These are phyloP conservation scores for Jaminaea rosea DNA, from an alignment of 1,284 basidiomycete genomes.

Conservation along the genomic window DNA sequence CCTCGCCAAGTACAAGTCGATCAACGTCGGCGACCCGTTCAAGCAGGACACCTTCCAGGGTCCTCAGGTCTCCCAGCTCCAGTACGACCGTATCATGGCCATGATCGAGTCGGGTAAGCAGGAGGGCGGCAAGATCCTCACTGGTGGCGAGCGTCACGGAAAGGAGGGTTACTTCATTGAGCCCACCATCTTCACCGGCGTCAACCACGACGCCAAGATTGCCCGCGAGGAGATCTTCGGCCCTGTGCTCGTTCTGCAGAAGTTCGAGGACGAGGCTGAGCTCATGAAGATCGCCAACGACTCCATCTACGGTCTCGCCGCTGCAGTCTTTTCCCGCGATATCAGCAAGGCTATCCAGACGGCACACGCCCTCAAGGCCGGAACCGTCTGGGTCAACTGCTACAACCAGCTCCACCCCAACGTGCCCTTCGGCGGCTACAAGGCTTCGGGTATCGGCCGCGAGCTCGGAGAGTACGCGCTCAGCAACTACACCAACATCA, in stretches of 20 bases:
- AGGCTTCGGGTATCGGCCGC: constrained; percentile 39
- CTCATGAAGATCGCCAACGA: constrained; percentile 71
- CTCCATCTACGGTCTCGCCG: constrained; percentile 72
- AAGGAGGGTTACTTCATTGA: constrained; percentile 55
- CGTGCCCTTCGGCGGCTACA: constrained; percentile 32
- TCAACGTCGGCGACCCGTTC: constrained; percentile 74
- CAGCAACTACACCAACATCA: constrained; percentile 70
- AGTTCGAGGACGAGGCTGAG: constrained; percentile 52
- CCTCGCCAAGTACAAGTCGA: constrained; percentile 33
- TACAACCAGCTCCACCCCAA: constrained; percentile 29
- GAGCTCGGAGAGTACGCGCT: constrained; percentile 44
- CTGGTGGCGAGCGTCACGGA: constrained; percentile 67
- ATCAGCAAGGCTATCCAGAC: constrained; percentile 65
- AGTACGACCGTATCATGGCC: constrained; percentile 58
- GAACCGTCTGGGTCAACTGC: constrained; percentile 69
- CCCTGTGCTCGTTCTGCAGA: constrained; percentile 60
- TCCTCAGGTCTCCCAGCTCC: constrained; percentile 68
- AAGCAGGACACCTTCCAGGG: constrained; percentile 63
- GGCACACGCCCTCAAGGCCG: constrained; percentile 69
- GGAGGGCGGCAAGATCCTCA: constrained; percentile 65
- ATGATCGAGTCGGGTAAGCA: constrained; percentile 69
- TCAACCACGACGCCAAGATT: constrained; percentile 70
- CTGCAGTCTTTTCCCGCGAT: constrained; percentile 74
- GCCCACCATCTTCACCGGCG: constrained; percentile 52
- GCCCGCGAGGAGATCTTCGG: constrained; percentile 86